A percentile compares a stretch with the other conserved stretches of the same genome.
Conservation (phyloP, 2,329 filamentous ascomycete genomes). For the Annulohypoxylon truncatum region DNA sequence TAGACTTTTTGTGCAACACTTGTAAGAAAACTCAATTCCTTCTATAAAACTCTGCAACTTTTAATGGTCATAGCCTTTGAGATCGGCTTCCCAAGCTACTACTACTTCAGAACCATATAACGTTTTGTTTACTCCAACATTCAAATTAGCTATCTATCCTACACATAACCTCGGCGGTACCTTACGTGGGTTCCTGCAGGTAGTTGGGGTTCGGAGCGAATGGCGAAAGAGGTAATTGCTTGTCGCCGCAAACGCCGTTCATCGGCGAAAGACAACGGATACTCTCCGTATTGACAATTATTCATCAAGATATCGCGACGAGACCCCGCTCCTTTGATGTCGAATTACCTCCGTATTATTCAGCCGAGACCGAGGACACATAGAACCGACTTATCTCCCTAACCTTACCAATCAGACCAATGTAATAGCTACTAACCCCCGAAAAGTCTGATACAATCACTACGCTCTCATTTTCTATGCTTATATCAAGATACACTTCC, state of each 20-base stretch:
- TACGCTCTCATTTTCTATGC: background rate
- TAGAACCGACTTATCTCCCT: background rate
- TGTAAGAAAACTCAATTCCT: background rate
- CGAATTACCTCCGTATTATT: slow-evolving; percentile 20
- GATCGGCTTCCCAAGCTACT: no score
- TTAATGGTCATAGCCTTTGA: background rate
- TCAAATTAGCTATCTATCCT: background rate
- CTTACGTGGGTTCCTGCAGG: slow-evolving; percentile 28
- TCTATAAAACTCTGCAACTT: background rate
- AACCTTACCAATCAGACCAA: background rate
- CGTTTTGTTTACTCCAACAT: background rate
- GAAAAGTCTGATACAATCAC: slow-evolving; percentile 1
- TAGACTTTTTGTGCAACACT: background rate
- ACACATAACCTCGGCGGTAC: slow-evolving; percentile 7
- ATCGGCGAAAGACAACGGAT: background rate
- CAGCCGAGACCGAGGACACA: slow-evolving; percentile 13
- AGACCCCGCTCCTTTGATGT: slow-evolving; percentile 21
- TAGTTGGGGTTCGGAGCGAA: slow-evolving; percentile 20
- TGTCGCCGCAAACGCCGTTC: slow-evolving; percentile 27
- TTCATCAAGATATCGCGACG: slow-evolving; percentile 30
- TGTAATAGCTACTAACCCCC: slow-evolving; percentile 10
- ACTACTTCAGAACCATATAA: no score
- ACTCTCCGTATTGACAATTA: slow-evolving; percentile 20
- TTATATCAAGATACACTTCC: background rate
- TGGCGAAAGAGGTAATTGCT: slow-evolving; percentile 23